phyloP scores from a whole-genome alignment of 768 basidiomycete species.

The Termitomyces sp. region DNA sequence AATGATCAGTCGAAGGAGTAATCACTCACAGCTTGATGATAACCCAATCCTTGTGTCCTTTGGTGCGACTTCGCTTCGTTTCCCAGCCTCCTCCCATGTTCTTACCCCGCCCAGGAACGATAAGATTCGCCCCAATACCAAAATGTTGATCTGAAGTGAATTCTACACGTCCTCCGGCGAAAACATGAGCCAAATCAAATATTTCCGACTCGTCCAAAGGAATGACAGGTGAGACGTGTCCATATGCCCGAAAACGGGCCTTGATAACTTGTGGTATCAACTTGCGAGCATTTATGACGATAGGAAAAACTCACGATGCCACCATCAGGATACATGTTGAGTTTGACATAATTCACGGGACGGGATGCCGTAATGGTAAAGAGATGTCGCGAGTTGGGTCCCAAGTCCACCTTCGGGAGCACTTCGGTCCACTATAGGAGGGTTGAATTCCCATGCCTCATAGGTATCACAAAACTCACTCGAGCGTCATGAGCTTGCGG shows the following conservation, averaged over 20 bases:
- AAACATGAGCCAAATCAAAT: constrained; percentile 90
- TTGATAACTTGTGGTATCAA: constrained; percentile 27
- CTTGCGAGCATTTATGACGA: constrained; percentile 8
- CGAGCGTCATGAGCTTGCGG: constrained; percentile 49
- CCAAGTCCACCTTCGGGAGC: constrained; percentile 71
- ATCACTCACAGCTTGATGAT: constrained; percentile 79
- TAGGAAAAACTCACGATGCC: constrained; percentile 72
- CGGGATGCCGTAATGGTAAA: constrained; percentile 65
- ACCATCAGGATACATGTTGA: constrained; percentile 96
- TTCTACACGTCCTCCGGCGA: constrained; percentile 83
- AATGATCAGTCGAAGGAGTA: not conserved
- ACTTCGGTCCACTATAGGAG: constrained; percentile 74
- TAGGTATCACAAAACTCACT: constrained; percentile 38
- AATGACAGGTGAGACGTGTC: constrained; percentile 65
- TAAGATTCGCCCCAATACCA: constrained; percentile 86
- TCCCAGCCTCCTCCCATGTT: constrained; percentile 99
- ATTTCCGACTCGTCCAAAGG: constrained; percentile 44
- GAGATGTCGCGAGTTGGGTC: constrained; percentile 85
- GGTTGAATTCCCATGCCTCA: constrained; percentile 12
- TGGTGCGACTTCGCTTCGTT: constrained; percentile 80
- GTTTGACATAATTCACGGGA: constrained; percentile 76
- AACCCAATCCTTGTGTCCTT: constrained; percentile 88
- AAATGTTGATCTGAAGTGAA: constrained; percentile 93
- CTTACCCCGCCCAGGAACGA: constrained; percentile 87
- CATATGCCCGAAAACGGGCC: constrained; percentile 94